Percentiles rank a stretch among this genome's conserved stretches.
These are phyloP conservation scores for Paraphoma sp. DNA, from an alignment of 2,329 filamentous ascomycete genomes.

Conservation along the genomic window DNA sequence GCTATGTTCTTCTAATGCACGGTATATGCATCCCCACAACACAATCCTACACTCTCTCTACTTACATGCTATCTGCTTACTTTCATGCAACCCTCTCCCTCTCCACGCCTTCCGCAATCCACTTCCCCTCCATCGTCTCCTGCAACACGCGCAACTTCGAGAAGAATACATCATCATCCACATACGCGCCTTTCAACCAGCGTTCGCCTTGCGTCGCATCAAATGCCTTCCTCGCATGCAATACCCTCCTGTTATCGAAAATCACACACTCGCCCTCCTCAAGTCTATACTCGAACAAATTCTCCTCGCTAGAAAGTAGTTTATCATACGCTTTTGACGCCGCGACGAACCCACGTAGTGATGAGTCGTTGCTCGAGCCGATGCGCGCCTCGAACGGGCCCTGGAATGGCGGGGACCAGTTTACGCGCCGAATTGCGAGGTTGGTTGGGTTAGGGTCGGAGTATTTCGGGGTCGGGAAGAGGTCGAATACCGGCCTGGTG, in stretches of 20 bases:
- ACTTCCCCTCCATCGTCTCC: slow-evolving; percentile 41
- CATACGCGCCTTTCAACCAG: slow-evolving; percentile 87
- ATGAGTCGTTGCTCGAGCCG: slow-evolving; percentile 33
- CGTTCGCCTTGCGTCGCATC: slow-evolving; percentile 70
- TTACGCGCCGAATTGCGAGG: slow-evolving; percentile 54
- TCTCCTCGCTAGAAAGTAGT: slow-evolving; percentile 63
- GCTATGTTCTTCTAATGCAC: neutral
- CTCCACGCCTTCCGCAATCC: slow-evolving; percentile 44
- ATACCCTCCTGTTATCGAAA: slow-evolving; percentile 87
- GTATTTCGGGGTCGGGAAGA: slow-evolving; percentile 33
- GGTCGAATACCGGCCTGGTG: slow-evolving; percentile 63
- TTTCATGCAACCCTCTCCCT: slow-evolving; percentile 18
- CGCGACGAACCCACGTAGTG: slow-evolving; percentile 38
- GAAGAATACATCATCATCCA: slow-evolving; percentile 69
- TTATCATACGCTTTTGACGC: slow-evolving; percentile 64
- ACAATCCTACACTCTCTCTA: slow-evolving; percentile 1
- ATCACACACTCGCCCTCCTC: slow-evolving; percentile 85
- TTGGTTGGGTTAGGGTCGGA: slow-evolving; percentile 41
- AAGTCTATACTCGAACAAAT: slow-evolving; percentile 75
- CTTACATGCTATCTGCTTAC: neutral
- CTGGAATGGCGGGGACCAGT: slow-evolving; percentile 86
- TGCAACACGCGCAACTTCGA: slow-evolving; percentile 55
- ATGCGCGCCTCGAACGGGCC: slow-evolving; percentile 55
- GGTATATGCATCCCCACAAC: neutral
- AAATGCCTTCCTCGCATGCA: slow-evolving; percentile 84